A percentile compares a stretch with the other conserved stretches of the same genome.
These are phyloP conservation scores for Penicillium sp. DNA, from an alignment of 2,329 filamentous ascomycete genomes.

Conservation along the genomic window DNA sequence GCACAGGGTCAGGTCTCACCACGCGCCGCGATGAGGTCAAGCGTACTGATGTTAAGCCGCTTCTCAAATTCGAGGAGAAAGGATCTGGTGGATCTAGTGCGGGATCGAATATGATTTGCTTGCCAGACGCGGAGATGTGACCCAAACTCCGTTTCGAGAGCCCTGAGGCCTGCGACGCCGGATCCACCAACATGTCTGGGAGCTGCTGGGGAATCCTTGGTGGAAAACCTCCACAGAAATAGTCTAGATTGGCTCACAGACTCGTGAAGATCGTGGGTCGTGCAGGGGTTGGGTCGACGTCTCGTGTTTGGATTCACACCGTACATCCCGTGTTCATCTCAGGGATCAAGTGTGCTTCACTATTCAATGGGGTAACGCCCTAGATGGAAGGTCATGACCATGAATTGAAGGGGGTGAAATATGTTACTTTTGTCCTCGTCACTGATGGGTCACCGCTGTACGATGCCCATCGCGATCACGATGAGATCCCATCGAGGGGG, in stretches of 20 bases:
- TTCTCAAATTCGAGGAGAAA: neutral
- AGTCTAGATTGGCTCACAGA: neutral
- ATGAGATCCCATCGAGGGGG: neutral
- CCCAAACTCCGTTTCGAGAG: neutral
- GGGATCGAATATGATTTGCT: neutral
- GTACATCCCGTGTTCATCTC: neutral
- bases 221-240: neutral
- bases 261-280: neutral
- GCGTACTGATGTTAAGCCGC: neutral
- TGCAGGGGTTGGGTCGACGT: constrained; percentile 3
- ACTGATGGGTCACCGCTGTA: neutral
- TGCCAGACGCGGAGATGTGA: neutral
- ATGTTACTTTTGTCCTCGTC: neutral
- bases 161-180: neutral
- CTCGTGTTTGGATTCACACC: neutral
- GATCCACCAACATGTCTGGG: neutral
- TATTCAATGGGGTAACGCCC: neutral
- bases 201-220: neutral
- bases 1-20: neutral
- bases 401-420: neutral
- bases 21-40: constrained; percentile 1
- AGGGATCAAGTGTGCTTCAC: neutral
- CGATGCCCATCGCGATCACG: neutral
- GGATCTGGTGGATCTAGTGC: neutral
- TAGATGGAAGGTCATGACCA: neutral